phyloP scores from a whole-genome alignment of 352 stramenopile genomes.

The Phytopythium kandeliae region DNA sequence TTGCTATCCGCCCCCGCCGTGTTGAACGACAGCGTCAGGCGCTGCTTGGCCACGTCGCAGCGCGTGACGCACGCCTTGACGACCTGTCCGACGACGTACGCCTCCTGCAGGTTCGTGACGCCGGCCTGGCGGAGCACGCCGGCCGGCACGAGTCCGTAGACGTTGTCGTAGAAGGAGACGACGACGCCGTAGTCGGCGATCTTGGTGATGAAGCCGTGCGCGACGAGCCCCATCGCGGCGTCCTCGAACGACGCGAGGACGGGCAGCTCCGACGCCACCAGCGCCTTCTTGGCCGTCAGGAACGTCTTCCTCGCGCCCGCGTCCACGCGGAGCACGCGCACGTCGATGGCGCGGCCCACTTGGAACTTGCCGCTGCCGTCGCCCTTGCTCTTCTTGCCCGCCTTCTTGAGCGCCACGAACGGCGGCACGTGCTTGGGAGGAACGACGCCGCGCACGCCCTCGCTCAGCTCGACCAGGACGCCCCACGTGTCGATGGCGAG shows the following conservation, averaged over 20 bases:
- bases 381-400: conserved; percentile 49
- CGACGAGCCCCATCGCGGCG: conserved; percentile 62
- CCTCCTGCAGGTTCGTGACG: conserved; percentile 78
- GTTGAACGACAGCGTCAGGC: conserved; percentile 85
- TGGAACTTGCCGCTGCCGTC: conserved; percentile 74
- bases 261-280: conserved; percentile 71
- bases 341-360: conserved; percentile 66
- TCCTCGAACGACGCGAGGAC: conserved; percentile 75
- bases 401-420: conserved; percentile 62
- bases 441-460: conserved; percentile 78
- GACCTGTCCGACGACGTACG: conserved; percentile 84
- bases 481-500: conserved; percentile 77
- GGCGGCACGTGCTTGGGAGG: conserved; percentile 70
- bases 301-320: conserved; percentile 90
- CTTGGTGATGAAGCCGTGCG: conserved; percentile 92
- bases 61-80: conserved; percentile 75
- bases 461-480: conserved; percentile 81
- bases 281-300: conserved; percentile 86
- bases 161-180: conserved; percentile 95
- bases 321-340: conserved; percentile 81
- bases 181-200: conserved; percentile 90
- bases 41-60: conserved; percentile 71
- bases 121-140: conserved; percentile 79
- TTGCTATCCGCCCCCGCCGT: conserved; percentile 25
- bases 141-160: conserved; percentile 90